Percentiles rank a stretch among this genome's conserved stretches.
phyloP scores from a whole-genome alignment of 495 filamentous ascomycete species.

The Thermothielavioides terrestris region DNA sequence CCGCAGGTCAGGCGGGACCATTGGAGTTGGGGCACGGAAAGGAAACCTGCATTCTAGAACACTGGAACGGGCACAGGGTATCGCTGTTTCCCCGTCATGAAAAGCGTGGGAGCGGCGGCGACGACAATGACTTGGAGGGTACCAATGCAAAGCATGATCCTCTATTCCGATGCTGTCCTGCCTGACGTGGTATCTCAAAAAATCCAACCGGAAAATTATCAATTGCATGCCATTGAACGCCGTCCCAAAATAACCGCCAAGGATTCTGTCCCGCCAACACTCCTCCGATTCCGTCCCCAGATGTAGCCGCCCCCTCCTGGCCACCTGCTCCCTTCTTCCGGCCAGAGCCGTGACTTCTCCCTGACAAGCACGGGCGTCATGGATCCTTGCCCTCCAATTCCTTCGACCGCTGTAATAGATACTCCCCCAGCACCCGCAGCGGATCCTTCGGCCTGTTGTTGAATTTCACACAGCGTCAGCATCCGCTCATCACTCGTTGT shows the following conservation, averaged over 20 bases:
- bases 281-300: not conserved
- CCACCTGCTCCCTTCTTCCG: not conserved
- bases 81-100: slow-evolving; percentile 2
- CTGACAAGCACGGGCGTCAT: too few species aligned
- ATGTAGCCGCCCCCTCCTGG: too few species aligned
- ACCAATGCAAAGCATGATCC: slow-evolving; percentile 6
- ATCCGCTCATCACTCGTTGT: not conserved
- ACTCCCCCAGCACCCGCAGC: slow-evolving; percentile 77
- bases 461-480: not conserved
- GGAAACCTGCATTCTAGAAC: slow-evolving; percentile 26
- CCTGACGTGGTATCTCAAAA: not conserved
- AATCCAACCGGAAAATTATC: not conserved
- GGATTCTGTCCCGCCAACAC: slow-evolving; percentile 10
- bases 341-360: too few species aligned
- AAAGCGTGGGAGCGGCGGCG: slow-evolving; percentile 6
- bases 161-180: not conserved
- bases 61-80: slow-evolving; percentile 11
- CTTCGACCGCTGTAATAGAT: slow-evolving; percentile 68
- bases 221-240: not conserved
- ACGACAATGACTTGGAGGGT: slow-evolving; percentile 1
- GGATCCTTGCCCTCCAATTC: slow-evolving; percentile 50
- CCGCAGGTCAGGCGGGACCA: slow-evolving; percentile 9
- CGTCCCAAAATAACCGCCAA: not conserved
- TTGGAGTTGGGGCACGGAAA: slow-evolving; percentile 31
- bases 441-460: slow-evolving; percentile 65